Evolutionary conservation across 2,329 filamentous ascomycete genomes (phyloP).

Genomic region (Xylaria sp.): DNA sequence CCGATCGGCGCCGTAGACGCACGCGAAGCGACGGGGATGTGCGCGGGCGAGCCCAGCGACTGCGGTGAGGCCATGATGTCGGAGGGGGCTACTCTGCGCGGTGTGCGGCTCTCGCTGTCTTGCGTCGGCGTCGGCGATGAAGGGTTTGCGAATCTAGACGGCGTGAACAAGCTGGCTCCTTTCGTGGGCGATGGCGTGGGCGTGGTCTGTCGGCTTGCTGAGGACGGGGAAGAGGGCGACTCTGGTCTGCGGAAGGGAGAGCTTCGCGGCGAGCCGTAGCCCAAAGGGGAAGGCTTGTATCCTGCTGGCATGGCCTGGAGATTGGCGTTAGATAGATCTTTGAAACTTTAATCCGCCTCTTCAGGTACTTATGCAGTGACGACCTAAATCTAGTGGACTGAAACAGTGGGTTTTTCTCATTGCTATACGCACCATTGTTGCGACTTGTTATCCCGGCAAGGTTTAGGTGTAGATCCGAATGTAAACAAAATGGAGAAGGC

Average conservation of each 20-base stretch:
- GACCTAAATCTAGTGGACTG: constrained; percentile 28
- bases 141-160: constrained; percentile 54
- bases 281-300: constrained; percentile 77
- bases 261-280: constrained; percentile 75
- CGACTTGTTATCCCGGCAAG: constrained; percentile 29
- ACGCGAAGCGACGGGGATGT: constrained; percentile 45
- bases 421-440: constrained; percentile 44
- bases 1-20: too few relatives aligned
- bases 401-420: constrained; percentile 35
- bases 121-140: constrained; percentile 49
- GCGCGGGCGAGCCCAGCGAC: constrained; percentile 50
- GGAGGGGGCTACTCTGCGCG: constrained; percentile 37
- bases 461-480: constrained; percentile 24
- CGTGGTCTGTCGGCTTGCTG: constrained; percentile 69
- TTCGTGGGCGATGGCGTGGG: constrained; percentile 71
- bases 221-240: constrained; percentile 72
- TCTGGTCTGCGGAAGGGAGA: constrained; percentile 72
- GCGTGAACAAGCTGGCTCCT: constrained; percentile 55
- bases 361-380: constrained; percentile 2
- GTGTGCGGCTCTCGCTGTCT: constrained; percentile 43
- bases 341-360: constrained; percentile 8
- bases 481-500: constrained; percentile 30
- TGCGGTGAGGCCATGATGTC: constrained; percentile 39
- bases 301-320: constrained; percentile 63
- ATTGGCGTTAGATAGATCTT: constrained; percentile 12